Evolutionary conservation across 2,329 filamentous ascomycete genomes (phyloP).

Genomic region (Aspergillus viridinutans): DNA sequence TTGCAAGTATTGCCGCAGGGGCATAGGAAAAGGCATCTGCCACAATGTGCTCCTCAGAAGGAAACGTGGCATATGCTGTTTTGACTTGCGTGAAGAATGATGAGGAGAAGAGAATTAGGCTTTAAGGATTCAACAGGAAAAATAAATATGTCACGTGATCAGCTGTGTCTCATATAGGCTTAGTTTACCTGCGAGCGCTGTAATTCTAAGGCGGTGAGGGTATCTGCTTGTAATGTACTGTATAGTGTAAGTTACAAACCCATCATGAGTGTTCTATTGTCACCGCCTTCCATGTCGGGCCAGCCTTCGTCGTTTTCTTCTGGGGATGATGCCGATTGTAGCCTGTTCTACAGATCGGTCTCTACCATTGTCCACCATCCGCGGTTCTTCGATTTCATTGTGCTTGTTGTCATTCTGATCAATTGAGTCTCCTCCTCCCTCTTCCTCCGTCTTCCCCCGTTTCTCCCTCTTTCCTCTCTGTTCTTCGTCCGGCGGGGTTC

Average conservation of each 20-base stretch:
- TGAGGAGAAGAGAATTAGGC: conserved; percentile 14
- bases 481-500: conserved; percentile 6
- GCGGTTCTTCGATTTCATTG: conserved; percentile 1
- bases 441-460: conserved; percentile 1
- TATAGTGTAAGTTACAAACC: neutral
- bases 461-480: conserved; percentile 11
- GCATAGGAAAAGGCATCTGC: conserved; percentile 25
- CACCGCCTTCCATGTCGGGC: conserved; percentile 9
- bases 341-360: neutral
- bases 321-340: neutral
- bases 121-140: conserved; percentile 17
- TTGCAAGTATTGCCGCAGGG: conserved; percentile 33
- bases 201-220: neutral
- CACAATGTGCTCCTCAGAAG: conserved; percentile 8
- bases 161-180: neutral
- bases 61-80: conserved; percentile 24
- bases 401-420: neutral
- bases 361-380: conserved; percentile 3
- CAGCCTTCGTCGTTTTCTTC: conserved; percentile 2
- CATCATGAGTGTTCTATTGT: neutral
- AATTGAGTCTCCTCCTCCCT: neutral
- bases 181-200: neutral
- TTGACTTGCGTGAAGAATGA: conserved; percentile 26
- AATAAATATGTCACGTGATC: conserved; percentile 10
- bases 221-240: neutral